Percentiles rank a stretch among this genome's conserved stretches.
Conservation (phyloP, 768 basidiomycete genomes). For the Tylopilus balloui region DNA sequence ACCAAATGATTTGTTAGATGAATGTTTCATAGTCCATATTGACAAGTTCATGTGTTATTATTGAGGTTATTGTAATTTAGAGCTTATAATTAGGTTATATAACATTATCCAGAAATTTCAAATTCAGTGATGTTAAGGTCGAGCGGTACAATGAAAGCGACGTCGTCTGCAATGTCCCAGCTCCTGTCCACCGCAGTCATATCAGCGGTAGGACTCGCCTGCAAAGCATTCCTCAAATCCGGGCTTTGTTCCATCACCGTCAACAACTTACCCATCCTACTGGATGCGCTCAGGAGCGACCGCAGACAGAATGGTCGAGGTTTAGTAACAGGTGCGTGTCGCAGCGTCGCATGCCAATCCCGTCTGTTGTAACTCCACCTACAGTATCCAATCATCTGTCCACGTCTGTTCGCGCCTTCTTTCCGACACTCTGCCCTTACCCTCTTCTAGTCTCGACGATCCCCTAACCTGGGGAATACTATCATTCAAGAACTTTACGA, state of each 20-base stretch:
- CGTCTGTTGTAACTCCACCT: slow-evolving; percentile 3
- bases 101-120: too few relatives aligned
- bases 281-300: slow-evolving; percentile 52
- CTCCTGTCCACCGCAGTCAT: slow-evolving; percentile 58
- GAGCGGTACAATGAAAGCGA: too few relatives aligned
- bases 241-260: slow-evolving; percentile 67
- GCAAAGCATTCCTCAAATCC: slow-evolving; percentile 70
- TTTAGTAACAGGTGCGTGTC: slow-evolving; percentile 62
- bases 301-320: slow-evolving; percentile 51
- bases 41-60: too few relatives aligned
- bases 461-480: slow-evolving; percentile 86
- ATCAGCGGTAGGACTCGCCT: slow-evolving; percentile 65
- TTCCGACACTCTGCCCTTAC: slow-evolving; percentile 5
- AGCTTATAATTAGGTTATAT: too few relatives aligned
- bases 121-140: too few relatives aligned
- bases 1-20: too few relatives aligned
- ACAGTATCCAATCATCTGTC: slow-evolving; percentile 93
- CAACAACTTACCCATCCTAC: slow-evolving; percentile 61
- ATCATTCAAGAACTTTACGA: slow-evolving; percentile 58
- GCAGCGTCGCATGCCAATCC: background rate
- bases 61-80: too few relatives aligned
- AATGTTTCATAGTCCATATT: too few relatives aligned
- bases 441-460: slow-evolving; percentile 62
- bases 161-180: slow-evolving; percentile 39
- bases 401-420: slow-evolving; percentile 50